These are phyloP conservation scores for Ophiocytium majus DNA, from an alignment of 352 stramenopile species.

Conservation along the genomic window DNA sequence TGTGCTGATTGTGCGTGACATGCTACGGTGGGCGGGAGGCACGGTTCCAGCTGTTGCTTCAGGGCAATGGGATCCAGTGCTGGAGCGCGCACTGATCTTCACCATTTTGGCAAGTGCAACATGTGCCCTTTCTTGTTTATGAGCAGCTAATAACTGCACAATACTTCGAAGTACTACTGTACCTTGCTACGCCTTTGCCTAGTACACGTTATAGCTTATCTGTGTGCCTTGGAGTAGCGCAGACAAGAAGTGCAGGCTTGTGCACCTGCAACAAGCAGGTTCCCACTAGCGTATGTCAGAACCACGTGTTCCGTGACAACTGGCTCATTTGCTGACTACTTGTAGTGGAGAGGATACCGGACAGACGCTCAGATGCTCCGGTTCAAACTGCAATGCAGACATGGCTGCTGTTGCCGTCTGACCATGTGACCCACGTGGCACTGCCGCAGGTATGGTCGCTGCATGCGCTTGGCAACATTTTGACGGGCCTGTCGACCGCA, in stretches of 20 bases:
- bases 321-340: neutral
- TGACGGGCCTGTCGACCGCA: conserved; percentile 38
- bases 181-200: neutral
- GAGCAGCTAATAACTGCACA: neutral
- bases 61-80: too few species aligned
- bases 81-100: neutral
- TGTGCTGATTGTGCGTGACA: conserved; percentile 43
- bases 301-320: conserved; percentile 1
- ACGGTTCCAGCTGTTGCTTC: neutral
- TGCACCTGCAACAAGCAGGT: neutral
- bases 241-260: too few species aligned
- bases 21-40: conserved; percentile 30
- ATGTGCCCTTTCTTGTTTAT: neutral
- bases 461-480: conserved; percentile 38
- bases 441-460: conserved; percentile 26
- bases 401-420: neutral
- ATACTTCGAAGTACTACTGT: neutral
- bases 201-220: too few species aligned
- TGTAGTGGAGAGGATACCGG: neutral
- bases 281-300: neutral
- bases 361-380: neutral
- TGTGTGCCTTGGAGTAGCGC: too few species aligned
- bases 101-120: neutral
- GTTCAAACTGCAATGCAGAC: neutral
- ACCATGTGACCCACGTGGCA: neutral